Base-by-base conservation (phyloP, 2,329 filamentous ascomycete genomes). In the Cladosporium colombiae region DNA sequence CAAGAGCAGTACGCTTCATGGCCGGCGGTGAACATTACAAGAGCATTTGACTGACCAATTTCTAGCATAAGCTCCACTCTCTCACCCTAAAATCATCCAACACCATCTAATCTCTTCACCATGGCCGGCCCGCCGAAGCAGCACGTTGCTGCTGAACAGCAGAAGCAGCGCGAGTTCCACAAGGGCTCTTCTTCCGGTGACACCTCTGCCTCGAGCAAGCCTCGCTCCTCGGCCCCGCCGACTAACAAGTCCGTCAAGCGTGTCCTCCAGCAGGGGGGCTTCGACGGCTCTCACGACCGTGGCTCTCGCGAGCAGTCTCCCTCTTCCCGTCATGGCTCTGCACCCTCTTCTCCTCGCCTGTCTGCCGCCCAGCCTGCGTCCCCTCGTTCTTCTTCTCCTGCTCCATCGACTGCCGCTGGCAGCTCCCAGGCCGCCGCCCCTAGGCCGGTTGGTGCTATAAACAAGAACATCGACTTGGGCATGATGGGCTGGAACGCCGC, bases 91-190 rank as follows among this genome's bases (percentile, higher is more conserved):
- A n/a, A 31, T 11, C 21, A 52, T 16, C 31, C 31, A 10, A 16
- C 18, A 31, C 7, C 21, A 52, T 16, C 31, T 23, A 10, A 16
- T 18, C 31, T 44, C 55, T 37, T 46, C 46, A 69, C 10, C 58
- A 81, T 81, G 80, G 77, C 71, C 25, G 77, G 76, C 49, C 71
- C 78, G 53, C 55, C 71, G 1, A 80, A 78, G 74, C 72, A 73
- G 53, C 75, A 73, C 52, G 72, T 72, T 13, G 68, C 75, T 64
- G 67, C 69, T 23, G 72, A 79, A 71, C 59, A 60, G 16, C 21
- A 44, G 2, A 52, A 66, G 46, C 59, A 62, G 40, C 50, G 25
- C 21, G 27, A 25, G 29, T 29, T 63, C 21, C 71, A 73, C 58
- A 67, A 72, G 58, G 61, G 66, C 29, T 66, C 72, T 29, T 70